Evolutionary conservation across 2,329 filamentous ascomycete genomes (phyloP), one percentile per base, ranked within the genome.

Genomic region (Fonsecaea multimorphosa): DNA sequence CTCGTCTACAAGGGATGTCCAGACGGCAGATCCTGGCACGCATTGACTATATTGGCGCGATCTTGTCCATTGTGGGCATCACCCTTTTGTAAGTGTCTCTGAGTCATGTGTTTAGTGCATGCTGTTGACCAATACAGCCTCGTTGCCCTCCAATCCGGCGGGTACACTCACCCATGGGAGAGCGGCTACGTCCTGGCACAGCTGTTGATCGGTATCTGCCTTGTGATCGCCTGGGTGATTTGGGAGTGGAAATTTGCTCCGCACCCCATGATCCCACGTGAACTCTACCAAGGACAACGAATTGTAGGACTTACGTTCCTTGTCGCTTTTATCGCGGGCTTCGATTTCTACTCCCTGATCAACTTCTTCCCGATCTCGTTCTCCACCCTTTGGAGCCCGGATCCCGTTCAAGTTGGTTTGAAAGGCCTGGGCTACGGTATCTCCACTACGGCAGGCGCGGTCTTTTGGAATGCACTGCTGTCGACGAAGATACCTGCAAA

Each of bases 391-490:
- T 89, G 88, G 72, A 85, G 85, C 6, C 85, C 89, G 67, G 85
- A 89, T 67, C 87, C 87, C 0, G 75, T 88, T n/a, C 81, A 80
- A 22, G 84, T 90, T 58, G 89, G 89, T n/a, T 76, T 90, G 63
- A 83, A 87, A 62, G 86, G 85, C 40, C 74, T 91, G 3, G 34
- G 22, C 14, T 34, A 49, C 22, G 29, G 19, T 7, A 60, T 60
- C 22, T 44, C 36, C n/a, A 57, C 49, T 6, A 63, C 53, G 36
- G 77, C 76, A 31, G 89, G 89, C 8, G 87, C 87, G 22, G 82
- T 83, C 58, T 79, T 88, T 66, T 82, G 85, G 2, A 80, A 90
- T 1, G 79, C 81, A 61, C 77, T 89, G 1, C 79, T 91, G 3
- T 67, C 64, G 19, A 60, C 53, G 14, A 62, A 54, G 58, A 49